Percentiles rank a stretch among this genome's conserved stretches.
These are phyloP conservation scores for Cynanchum wilfordii DNA, from an alignment of 257 asterid species.

Conservation along the genomic window DNA sequence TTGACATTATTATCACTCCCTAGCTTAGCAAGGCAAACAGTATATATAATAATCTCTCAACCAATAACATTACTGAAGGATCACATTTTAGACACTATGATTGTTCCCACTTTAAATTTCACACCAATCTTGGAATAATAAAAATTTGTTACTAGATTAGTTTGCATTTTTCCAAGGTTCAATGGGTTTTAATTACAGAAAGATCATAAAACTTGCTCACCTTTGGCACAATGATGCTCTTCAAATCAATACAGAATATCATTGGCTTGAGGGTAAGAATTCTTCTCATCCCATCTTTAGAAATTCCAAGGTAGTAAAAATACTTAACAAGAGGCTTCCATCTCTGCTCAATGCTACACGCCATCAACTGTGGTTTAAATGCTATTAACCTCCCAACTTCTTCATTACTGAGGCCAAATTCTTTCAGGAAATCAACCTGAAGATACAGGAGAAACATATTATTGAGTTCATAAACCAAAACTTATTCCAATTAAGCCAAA, in stretches of 20 bases:
- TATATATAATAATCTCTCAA: neutral
- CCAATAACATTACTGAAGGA: neutral
- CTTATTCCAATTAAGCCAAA: neutral
- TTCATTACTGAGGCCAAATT: conserved; percentile 69
- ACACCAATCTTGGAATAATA: neutral
- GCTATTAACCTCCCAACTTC: conserved; percentile 83
- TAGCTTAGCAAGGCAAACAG: neutral
- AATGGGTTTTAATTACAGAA: neutral
- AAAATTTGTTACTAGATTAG: neutral
- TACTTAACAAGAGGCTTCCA: conserved; percentile 91
- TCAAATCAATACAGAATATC: conserved; percentile 75
- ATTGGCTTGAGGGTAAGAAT: conserved; percentile 72
- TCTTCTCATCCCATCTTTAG: conserved; percentile 87
- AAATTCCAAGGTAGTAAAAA: conserved; percentile 81
- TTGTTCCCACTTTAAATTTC: neutral
- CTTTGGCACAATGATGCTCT: conserved; percentile 75
- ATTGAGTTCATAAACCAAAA: neutral
- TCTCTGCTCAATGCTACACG: conserved; percentile 78
- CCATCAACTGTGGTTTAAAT: conserved; percentile 88
- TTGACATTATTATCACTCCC: neutral
- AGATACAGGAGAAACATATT: conserved; percentile 11
- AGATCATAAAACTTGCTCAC: conserved; percentile 30
- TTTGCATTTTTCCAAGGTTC: neutral
- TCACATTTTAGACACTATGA: neutral
- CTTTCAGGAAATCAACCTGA: conserved; percentile 76